These are phyloP conservation scores for Penicillium sp. DNA, from an alignment of 2,329 filamentous ascomycete species.

Conservation along the genomic window DNA sequence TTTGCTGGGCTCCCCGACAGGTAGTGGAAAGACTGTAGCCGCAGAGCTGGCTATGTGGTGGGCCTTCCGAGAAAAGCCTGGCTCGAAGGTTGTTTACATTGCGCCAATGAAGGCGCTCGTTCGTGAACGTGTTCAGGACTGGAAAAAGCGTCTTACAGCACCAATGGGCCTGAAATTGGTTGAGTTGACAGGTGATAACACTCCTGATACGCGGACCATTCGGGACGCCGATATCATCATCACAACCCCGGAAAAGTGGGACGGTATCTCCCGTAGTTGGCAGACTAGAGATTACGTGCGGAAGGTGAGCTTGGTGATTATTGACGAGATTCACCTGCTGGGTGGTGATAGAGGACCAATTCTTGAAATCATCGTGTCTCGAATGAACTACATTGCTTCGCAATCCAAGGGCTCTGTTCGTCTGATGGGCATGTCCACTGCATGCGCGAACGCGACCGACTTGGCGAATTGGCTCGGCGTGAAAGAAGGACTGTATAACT, in stretches of 20 bases:
- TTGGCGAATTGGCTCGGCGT: slow-evolving; percentile 95
- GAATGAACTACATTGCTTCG: slow-evolving; percentile 97
- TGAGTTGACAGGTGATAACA: slow-evolving; percentile 95
- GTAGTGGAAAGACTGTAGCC: slow-evolving; percentile 94
- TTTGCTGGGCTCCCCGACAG: slow-evolving; percentile 86
- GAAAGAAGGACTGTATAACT: slow-evolving; percentile 92
- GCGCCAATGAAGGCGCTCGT: slow-evolving; percentile 98
- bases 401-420: slow-evolving; percentile 83
- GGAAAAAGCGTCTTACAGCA: slow-evolving; percentile 69
- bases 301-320: slow-evolving; percentile 90
- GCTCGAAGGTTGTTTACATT: slow-evolving; percentile 97
- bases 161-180: slow-evolving; percentile 84
- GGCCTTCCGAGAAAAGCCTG: slow-evolving; percentile 88
- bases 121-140: slow-evolving; percentile 90
- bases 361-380: slow-evolving; percentile 83
- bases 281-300: slow-evolving; percentile 93
- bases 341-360: slow-evolving; percentile 94
- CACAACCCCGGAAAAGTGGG: slow-evolving; percentile 98
- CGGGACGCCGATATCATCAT: slow-evolving; percentile 95
- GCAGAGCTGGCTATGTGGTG: slow-evolving; percentile 98
- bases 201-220: slow-evolving; percentile 90
- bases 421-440: slow-evolving; percentile 96
- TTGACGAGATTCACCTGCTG: slow-evolving; percentile 93
- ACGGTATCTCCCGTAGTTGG: slow-evolving; percentile 98
- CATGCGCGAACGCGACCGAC: slow-evolving; percentile 89